phyloP scores from a whole-genome alignment of 2,329 filamentous ascomycete species.

The Phialophora tarda region DNA sequence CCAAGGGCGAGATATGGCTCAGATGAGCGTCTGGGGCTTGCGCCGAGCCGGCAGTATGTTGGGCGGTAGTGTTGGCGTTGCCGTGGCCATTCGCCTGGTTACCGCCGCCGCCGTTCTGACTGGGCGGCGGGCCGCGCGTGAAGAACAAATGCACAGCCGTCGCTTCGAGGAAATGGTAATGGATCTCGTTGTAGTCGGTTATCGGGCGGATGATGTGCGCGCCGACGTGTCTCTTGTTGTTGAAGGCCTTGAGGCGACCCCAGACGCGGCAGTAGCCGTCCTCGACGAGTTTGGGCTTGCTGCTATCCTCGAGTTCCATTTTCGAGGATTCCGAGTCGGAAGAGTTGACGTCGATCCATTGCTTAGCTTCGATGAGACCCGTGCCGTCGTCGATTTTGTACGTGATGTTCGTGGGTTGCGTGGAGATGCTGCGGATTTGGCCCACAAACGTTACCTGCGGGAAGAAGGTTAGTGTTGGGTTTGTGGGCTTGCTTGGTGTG shows the following conservation, averaged over 20 bases:
- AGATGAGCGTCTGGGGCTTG: slow-evolving; percentile 46
- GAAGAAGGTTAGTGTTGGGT: not conserved
- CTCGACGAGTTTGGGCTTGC: slow-evolving; percentile 63
- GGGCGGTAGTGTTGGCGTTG: slow-evolving; percentile 39
- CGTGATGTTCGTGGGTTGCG: slow-evolving; percentile 88
- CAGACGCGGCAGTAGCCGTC: slow-evolving; percentile 85
- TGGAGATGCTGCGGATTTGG: slow-evolving; percentile 83
- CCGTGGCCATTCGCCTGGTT: slow-evolving; percentile 46
- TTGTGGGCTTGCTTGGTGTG: not conserved
- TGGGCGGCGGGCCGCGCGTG: slow-evolving; percentile 66
- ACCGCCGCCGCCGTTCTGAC: slow-evolving; percentile 45
- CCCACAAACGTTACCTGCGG: slow-evolving; percentile 82
- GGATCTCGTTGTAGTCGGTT: slow-evolving; percentile 87
- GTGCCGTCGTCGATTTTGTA: slow-evolving; percentile 97
- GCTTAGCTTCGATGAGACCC: slow-evolving; percentile 86
- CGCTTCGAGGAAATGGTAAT: slow-evolving; percentile 88
- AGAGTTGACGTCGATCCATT: slow-evolving; percentile 72
- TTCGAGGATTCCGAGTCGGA: slow-evolving; percentile 39
- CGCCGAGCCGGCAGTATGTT: slow-evolving; percentile 18
- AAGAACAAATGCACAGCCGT: slow-evolving; percentile 86
- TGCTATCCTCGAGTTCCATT: slow-evolving; percentile 51
- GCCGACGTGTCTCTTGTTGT: slow-evolving; percentile 79
- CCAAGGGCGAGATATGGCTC: slow-evolving; percentile 59
- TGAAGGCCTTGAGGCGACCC: slow-evolving; percentile 82
- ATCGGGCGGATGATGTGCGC: slow-evolving; percentile 82